Evolutionary conservation across 2,329 filamentous ascomycete species (phyloP).

Genomic region (Curvularia verruculosa): DNA sequence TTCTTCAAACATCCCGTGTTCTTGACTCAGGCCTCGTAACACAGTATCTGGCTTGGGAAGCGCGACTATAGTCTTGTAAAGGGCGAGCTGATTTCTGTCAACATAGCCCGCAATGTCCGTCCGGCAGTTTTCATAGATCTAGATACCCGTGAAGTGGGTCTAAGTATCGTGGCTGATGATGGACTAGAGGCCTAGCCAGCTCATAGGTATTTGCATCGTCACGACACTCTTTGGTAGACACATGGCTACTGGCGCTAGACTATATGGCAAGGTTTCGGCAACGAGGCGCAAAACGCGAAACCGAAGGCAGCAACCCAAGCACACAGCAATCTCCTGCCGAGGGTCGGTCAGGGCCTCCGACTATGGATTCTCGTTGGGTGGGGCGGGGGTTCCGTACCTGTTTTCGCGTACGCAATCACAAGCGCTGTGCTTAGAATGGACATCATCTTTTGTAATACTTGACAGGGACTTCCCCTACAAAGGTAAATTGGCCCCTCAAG

Average conservation of each 20-base stretch:
- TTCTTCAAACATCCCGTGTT: slow-evolving; percentile 6
- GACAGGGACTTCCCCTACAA: neutral
- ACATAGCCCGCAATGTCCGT: neutral
- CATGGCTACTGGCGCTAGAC: slow-evolving; percentile 5
- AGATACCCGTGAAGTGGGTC: slow-evolving; percentile 1
- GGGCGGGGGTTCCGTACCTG: neutral
- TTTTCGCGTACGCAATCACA: neutral
- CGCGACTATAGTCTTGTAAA: slow-evolving; percentile 2
- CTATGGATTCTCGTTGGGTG: neutral
- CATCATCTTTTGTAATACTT: neutral
- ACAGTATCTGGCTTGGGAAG: neutral
- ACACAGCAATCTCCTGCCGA: slow-evolving; percentile 2
- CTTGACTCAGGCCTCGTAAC: slow-evolving; percentile 1
- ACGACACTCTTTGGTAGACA: slow-evolving; percentile 6
- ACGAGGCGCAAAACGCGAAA: slow-evolving; percentile 6
- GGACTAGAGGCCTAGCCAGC: slow-evolving; percentile 6
- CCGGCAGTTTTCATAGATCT: neutral
- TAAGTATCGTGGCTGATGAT: neutral
- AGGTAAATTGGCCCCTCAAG: neutral
- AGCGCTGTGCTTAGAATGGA: neutral
- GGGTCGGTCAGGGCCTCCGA: neutral
- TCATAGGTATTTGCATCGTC: neutral
- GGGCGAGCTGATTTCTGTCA: slow-evolving; percentile 3
- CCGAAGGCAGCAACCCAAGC: slow-evolving; percentile 3
- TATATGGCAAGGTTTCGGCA: slow-evolving; percentile 12